A percentile compares a stretch with the other conserved stretches of the same genome.
Conservation (phyloP, 257 asterid species). For the Misopates orontium region DNA sequence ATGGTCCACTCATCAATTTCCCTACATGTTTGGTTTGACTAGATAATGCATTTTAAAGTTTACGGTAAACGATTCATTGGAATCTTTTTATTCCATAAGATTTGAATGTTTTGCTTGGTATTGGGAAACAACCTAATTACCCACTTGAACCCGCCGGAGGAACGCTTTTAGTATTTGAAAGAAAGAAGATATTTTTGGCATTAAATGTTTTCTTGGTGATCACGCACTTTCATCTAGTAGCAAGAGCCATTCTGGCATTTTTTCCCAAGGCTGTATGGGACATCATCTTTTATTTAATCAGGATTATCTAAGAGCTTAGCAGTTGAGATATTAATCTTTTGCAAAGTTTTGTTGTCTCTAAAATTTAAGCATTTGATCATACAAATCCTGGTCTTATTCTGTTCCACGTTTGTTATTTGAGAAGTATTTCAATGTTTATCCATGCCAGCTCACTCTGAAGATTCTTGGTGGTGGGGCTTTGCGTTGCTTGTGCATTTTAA, state of each 20-base stretch:
- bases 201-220: background rate
- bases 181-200: background rate
- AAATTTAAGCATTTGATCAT: background rate
- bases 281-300: conserved; percentile 1
- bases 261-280: background rate
- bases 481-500: conserved; percentile 54
- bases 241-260: conserved; percentile 9
- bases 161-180: background rate
- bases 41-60: background rate
- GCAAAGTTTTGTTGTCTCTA: background rate
- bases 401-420: conserved; percentile 8
- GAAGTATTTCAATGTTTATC: conserved; percentile 14
- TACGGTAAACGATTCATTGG: conserved; percentile 8
- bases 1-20: background rate
- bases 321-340: conserved; percentile 10
- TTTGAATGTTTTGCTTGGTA: background rate
- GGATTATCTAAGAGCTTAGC: conserved; percentile 7
- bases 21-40: conserved; percentile 3
- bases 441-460: conserved; percentile 52
- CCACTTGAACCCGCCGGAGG: background rate
- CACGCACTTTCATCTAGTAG: background rate
- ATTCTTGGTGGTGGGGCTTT: conserved; percentile 63
- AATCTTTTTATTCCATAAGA: background rate
- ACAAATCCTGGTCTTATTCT: background rate
- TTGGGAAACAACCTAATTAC: background rate